These are phyloP conservation scores for Aeminium ludgeri DNA, from an alignment of 495 filamentous ascomycete species.

Conservation along the genomic window DNA sequence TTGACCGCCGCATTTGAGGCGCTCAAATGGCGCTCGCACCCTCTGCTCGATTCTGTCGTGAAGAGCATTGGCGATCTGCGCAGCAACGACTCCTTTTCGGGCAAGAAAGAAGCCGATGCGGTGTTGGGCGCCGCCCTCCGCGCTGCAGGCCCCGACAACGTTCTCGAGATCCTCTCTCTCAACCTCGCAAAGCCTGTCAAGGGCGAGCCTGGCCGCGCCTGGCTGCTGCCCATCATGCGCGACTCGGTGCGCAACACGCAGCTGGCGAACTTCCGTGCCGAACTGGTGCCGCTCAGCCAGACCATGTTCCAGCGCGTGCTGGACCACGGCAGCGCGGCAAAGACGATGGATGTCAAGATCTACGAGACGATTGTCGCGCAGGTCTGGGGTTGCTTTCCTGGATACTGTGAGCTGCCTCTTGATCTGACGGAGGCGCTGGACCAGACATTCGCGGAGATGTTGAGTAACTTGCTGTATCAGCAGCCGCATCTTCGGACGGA, in stretches of 20 bases:
- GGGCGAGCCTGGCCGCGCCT: conserved; percentile 71
- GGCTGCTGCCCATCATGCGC: conserved; percentile 81
- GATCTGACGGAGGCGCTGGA: conserved; percentile 59
- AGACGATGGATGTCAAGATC: conserved; percentile 88
- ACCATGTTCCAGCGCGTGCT: conserved; percentile 75
- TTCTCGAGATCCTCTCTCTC: conserved; percentile 65
- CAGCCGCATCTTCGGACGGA: conserved; percentile 75
- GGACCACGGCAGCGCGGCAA: conserved; percentile 58
- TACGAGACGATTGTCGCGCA: conserved; percentile 93
- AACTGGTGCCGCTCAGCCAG: conserved; percentile 79
- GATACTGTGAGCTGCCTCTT: conserved; percentile 81
- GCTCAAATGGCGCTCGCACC: conserved; percentile 67
- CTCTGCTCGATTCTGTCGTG: conserved; percentile 55
- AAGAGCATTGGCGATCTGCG: conserved; percentile 73
- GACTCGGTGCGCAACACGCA: conserved; percentile 73
- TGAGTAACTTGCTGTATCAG: conserved; percentile 82
- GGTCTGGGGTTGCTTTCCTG: conserved; percentile 86
- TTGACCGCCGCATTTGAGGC: conserved; percentile 72
- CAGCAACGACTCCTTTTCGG: conserved; percentile 71
- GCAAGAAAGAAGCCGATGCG: conserved; percentile 85
- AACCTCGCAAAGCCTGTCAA: conserved; percentile 62
- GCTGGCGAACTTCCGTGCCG: conserved; percentile 64
- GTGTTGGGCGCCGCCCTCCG: conserved; percentile 73
- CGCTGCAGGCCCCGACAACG: conserved; percentile 71
- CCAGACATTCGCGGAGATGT: conserved; percentile 74